These are phyloP conservation scores for Zalaria obscura DNA, from an alignment of 2,329 filamentous ascomycete genomes.

Conservation along the genomic window DNA sequence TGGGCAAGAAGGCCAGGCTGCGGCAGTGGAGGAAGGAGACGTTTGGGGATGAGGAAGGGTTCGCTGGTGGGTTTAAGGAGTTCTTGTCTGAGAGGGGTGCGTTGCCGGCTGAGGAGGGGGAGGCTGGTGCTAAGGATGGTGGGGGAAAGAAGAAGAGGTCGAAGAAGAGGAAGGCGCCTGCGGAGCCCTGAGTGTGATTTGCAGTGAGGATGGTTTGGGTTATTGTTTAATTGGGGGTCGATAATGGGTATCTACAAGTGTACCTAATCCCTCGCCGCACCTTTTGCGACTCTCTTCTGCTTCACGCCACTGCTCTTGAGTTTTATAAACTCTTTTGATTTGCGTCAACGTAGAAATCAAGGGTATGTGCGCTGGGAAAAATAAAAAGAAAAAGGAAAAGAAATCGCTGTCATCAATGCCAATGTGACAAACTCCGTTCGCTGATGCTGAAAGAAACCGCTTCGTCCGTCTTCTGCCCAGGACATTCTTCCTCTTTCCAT, in stretches of 20 bases:
- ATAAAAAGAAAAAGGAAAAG: not conserved
- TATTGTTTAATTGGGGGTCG: too few species aligned
- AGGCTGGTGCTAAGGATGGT: slow-evolving; percentile 19
- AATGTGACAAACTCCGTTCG: slow-evolving; percentile 2
- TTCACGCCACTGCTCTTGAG: too few species aligned
- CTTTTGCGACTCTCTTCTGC: too few species aligned
- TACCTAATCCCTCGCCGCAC: too few species aligned
- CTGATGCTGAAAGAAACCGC: slow-evolving; percentile 5
- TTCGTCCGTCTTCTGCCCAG: not conserved
- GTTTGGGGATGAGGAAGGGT: slow-evolving; percentile 46
- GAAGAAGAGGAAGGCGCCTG: slow-evolving; percentile 18
- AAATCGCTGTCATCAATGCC: not conserved
- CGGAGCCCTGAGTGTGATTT: too few species aligned
- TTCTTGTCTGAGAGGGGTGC: slow-evolving; percentile 13
- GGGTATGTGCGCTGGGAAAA: not conserved
- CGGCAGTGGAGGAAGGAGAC: slow-evolving; percentile 69
- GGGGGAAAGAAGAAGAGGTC: slow-evolving; percentile 21
- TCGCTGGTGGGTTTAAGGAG: slow-evolving; percentile 25
- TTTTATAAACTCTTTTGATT: too few species aligned
- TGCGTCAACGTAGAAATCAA: too few species aligned
- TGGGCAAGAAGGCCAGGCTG: slow-evolving; percentile 85
- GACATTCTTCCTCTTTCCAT: not conserved
- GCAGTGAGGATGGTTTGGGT: too few species aligned
- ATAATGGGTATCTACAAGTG: too few species aligned
- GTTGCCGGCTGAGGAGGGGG: slow-evolving; percentile 10